phyloP scores from a whole-genome alignment of 768 basidiomycete species.

The Sporobolomyces roseus region DNA sequence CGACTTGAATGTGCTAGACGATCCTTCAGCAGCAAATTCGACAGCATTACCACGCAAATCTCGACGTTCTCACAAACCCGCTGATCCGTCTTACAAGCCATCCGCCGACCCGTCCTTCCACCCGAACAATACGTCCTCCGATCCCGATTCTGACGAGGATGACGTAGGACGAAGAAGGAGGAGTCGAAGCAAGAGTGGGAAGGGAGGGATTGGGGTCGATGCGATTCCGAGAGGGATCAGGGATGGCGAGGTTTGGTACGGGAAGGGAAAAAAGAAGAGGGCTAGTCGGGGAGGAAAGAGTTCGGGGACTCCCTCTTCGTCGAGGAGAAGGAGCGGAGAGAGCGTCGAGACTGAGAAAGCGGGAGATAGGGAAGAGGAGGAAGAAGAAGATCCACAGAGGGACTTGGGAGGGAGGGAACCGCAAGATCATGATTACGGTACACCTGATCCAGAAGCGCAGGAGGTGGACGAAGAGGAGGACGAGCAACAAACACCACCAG shows the following conservation, averaged over 20 bases:
- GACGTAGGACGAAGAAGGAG: constrained; percentile 7
- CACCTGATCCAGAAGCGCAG: constrained; percentile 5
- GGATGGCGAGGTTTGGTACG: constrained; percentile 34
- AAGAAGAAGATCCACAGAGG: too few species aligned
- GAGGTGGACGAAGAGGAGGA: constrained; percentile 17
- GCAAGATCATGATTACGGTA: constrained; percentile 7
- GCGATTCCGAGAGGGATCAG: constrained; percentile 32
- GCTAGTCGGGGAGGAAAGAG: constrained; percentile 15
- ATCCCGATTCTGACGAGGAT: constrained; percentile 5
- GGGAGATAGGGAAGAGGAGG: constrained; percentile 12
- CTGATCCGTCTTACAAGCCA: constrained; percentile 24
- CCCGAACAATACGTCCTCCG: constrained; percentile 12
- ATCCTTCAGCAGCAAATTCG: neutral
- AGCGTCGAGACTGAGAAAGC: neutral
- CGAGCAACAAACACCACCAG: constrained; percentile 6
- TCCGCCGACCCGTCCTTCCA: constrained; percentile 19
- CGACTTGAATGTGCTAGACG: neutral
- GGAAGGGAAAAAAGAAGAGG: constrained; percentile 35
- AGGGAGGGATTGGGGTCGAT: constrained; percentile 1
- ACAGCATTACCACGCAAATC: constrained; percentile 8
- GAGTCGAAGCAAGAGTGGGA: constrained; percentile 32
- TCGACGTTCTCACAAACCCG: constrained; percentile 14
- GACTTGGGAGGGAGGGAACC: constrained; percentile 28
- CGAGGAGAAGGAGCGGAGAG: constrained; percentile 7
- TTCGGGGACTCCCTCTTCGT: neutral